These are phyloP conservation scores for Globisporangium parvum DNA, from an alignment of 352 stramenopile genomes.

Conservation along the genomic window DNA sequence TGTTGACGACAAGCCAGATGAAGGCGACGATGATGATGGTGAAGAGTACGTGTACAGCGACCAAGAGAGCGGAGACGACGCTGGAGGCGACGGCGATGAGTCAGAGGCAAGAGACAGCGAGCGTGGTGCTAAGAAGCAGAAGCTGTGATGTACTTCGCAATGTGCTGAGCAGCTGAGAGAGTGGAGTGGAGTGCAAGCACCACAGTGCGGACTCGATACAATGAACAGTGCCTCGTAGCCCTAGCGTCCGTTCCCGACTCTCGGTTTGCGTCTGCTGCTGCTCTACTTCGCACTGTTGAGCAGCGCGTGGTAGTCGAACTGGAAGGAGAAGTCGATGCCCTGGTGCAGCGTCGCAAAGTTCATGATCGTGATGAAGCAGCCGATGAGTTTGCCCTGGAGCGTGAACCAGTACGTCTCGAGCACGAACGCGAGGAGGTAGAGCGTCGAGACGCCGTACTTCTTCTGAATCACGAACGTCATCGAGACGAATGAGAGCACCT, in stretches of 20 bases:
- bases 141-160: neutral
- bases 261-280: neutral
- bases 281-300: neutral
- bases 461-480: too few species aligned
- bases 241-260: too few species aligned
- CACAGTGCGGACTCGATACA: too few species aligned
- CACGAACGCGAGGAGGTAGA: too few species aligned
- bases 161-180: constrained; percentile 2
- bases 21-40: neutral
- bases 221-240: too few species aligned
- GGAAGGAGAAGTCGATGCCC: constrained; percentile 8
- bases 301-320: constrained; percentile 6
- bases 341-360: constrained; percentile 10
- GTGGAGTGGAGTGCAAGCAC: too few species aligned
- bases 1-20: neutral
- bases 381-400: constrained; percentile 10
- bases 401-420: constrained; percentile 1
- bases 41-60: neutral
- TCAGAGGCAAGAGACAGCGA: too few species aligned
- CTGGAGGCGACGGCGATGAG: too few species aligned
- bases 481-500: too few species aligned
- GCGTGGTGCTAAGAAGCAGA: too few species aligned
- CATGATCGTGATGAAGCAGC: constrained; percentile 12
- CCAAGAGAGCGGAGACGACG: neutral
- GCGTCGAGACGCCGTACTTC: constrained; percentile 21